Percentiles rank a stretch among this genome's conserved stretches.
phyloP scores from a whole-genome alignment of 331 rosid genomes.

The Malus hybrid region DNA sequence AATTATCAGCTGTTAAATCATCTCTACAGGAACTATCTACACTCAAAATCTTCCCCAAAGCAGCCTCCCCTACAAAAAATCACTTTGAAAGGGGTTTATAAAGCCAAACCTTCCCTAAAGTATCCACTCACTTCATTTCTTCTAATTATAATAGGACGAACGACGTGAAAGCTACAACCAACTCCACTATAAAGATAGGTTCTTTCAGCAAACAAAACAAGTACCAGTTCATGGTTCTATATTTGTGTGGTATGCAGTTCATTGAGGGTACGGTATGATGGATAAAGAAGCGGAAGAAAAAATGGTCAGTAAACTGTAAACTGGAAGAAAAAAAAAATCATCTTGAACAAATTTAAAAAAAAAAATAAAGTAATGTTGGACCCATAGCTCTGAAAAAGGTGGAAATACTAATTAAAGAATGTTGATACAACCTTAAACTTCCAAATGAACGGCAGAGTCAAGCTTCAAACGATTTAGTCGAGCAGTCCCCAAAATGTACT shows the following conservation, averaged over 20 bases:
- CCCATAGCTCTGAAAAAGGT: not conserved
- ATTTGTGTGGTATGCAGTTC: not conserved
- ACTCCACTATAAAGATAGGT: not conserved
- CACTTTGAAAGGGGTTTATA: not conserved
- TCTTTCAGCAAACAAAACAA: not conserved
- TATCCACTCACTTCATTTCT: not conserved
- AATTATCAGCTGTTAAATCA: not conserved
- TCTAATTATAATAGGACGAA: not conserved
- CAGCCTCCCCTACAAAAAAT: not conserved
- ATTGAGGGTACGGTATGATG: not conserved
- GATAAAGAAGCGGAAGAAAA: not conserved
- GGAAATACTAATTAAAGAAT: not conserved
- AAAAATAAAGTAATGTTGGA: not conserved
- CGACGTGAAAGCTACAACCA: not conserved
- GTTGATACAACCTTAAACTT: constrained; percentile 30
- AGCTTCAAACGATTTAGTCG: constrained; percentile 75
- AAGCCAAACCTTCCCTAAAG: not conserved
- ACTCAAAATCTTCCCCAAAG: not conserved
- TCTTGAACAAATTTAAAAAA: not conserved
- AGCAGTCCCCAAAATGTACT: constrained; percentile 89
- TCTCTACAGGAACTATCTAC: not conserved
- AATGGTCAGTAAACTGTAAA: not conserved
- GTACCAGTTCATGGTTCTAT: not conserved
- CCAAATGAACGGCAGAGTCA: constrained; percentile 64
- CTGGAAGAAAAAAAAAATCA: not conserved